A percentile compares a stretch with the other conserved stretches of the same genome.
phyloP scores from a whole-genome alignment of 352 stramenopile genomes.

The Phytophthora quininea region DNA sequence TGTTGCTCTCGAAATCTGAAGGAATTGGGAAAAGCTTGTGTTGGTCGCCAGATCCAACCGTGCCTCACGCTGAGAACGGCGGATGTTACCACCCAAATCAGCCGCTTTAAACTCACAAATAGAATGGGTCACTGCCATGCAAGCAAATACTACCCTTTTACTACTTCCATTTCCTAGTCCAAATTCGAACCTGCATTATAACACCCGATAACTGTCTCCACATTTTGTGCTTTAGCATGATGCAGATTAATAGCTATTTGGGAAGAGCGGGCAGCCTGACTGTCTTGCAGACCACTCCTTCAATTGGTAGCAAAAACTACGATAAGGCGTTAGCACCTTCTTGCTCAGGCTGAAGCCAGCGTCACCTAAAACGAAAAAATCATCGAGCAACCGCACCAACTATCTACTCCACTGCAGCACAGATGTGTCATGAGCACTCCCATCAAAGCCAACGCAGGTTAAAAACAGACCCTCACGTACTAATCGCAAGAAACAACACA shows the following conservation, averaged over 20 bases:
- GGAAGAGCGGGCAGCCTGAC: background rate
- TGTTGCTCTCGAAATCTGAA: background rate
- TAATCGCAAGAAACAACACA: conserved; percentile 7
- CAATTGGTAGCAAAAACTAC: conserved; percentile 9
- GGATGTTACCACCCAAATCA: background rate
- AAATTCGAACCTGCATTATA: conserved; percentile 11
- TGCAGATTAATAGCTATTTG: conserved; percentile 15
- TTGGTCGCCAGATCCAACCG: background rate
- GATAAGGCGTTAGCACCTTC: conserved; percentile 9
- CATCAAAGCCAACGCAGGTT: conserved; percentile 7
- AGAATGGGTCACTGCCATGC: background rate
- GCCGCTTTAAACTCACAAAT: background rate
- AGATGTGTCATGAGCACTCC: conserved; percentile 12
- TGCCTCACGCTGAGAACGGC: background rate
- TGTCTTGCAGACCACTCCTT: conserved; percentile 2
- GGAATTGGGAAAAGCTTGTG: background rate
- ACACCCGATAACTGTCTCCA: conserved; percentile 3
- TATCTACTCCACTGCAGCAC: conserved; percentile 5
- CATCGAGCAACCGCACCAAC: background rate
- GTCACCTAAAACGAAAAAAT: conserved; percentile 9
- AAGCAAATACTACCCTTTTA: background rate
- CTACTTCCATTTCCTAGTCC: conserved; percentile 4
- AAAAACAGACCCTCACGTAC: conserved; percentile 2
- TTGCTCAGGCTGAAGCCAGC: conserved; percentile 2
- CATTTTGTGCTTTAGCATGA: conserved; percentile 9